Base-by-base conservation (phyloP, 257 asterid species). In the Solanum tacnaense region DNA sequence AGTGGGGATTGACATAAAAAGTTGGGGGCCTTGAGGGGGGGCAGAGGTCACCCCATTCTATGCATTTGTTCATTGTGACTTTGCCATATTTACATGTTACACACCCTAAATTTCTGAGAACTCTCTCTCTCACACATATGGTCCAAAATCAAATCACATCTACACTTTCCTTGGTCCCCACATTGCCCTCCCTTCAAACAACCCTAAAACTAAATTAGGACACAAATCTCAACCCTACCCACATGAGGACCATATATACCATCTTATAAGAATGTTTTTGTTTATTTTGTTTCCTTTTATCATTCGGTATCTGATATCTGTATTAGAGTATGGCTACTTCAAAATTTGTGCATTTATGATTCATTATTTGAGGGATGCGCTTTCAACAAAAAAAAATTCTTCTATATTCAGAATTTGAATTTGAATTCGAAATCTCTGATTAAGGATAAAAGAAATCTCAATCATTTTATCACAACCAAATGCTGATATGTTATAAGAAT, bases 211-310 rank as follows among this genome's bases (percentile, higher is more conserved):
- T 27, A 87, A 8, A 46, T 34, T 25, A 16, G 78, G 56, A 68
- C 38, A 31, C 25, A 60, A 10, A 29, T 72, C 71, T 41, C 29
- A 56, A 68, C 27, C 74, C 74, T 56, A 46, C 32, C 52, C 87
- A 89, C 90, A 86, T 52, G 88, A 68, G 78, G 84, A 52, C 75
- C 87, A 71, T 71, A 16, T 31, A 71, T 31, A 71, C 78, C n/a
- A 71, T 71, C 16, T 79, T n/a, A 25, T 39, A 86, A 62, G 88
- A 67, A 79, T 89, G 86, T 84, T n/a, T 65, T 84, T 52, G 62
- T 52, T 65, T 65, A 49, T 65, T 23, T 62, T 65, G 32, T n/a
- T 65, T n/a, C 4, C 1, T 16, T 16, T 56, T 3, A 6, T 60
- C 3, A 10, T 9, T 62, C 0, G 7, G 4, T 62, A n/a, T 4